Evolutionary conservation across 306 rosid genomes (phyloP).

Genomic region (Quercus rubra): DNA sequence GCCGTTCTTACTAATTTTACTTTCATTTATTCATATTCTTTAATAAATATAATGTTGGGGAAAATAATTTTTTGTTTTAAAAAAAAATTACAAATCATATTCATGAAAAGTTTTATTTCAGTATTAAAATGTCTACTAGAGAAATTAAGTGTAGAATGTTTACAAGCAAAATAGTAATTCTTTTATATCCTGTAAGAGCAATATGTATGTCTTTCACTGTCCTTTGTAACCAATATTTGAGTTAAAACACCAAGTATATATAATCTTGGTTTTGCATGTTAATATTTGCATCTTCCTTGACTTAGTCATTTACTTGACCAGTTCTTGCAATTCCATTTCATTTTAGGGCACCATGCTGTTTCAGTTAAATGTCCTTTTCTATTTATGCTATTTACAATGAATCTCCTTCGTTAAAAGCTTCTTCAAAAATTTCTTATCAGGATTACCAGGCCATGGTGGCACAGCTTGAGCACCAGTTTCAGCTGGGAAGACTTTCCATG

Average conservation of each 20-base stretch:
- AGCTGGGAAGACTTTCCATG: constrained; percentile 85
- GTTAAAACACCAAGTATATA: neutral
- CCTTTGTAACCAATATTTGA: neutral
- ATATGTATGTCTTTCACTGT: neutral
- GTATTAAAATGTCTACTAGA: neutral
- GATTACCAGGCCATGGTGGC: constrained; percentile 99
- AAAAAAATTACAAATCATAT: neutral
- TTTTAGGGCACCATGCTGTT: neutral
- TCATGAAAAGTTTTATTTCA: neutral
- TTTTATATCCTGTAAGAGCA: neutral
- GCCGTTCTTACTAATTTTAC: neutral
- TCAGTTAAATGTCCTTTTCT: neutral
- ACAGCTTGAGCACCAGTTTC: constrained; percentile 95
- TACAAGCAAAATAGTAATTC: neutral
- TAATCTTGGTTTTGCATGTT: neutral
- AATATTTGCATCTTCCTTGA: neutral
- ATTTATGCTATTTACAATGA: constrained; percentile 16
- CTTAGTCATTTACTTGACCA: neutral
- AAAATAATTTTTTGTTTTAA: no score
- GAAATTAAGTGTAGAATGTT: neutral
- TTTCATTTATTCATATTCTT: neutral
- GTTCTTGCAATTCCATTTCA: neutral
- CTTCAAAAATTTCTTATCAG: constrained; percentile 33
- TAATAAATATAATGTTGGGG: neutral
- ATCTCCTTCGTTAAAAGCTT: constrained; percentile 10